phyloP scores from a whole-genome alignment of 108 stramenopile species.

The Cylindrotheca closterium region DNA sequence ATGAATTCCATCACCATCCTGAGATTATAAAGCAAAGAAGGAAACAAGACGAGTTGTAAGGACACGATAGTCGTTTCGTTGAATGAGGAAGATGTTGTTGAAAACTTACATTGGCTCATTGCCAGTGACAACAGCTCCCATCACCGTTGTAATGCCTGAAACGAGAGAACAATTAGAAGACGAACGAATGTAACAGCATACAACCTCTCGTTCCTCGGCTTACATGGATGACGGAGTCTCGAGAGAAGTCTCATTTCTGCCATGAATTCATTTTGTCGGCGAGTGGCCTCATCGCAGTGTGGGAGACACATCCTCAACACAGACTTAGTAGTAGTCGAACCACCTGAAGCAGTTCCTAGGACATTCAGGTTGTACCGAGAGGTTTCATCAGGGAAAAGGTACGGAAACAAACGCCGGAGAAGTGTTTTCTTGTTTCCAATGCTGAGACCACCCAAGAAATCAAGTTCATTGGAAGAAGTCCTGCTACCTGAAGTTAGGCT shows the following conservation, averaged over 20 bases:
- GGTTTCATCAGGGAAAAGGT: neutral
- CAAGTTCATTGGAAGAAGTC: neutral
- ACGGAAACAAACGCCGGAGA: neutral
- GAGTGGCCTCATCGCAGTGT: neutral
- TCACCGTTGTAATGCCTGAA: conserved; percentile 48
- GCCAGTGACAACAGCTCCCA: conserved; percentile 33
- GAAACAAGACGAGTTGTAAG: conserved; percentile 36
- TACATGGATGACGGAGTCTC: conserved; percentile 58
- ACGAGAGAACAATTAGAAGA: no score
- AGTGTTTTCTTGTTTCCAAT: neutral
- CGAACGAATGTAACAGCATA: no score
- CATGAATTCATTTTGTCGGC: conserved; percentile 34
- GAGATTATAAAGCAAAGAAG: no score
- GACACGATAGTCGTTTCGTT: conserved; percentile 15
- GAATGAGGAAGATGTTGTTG: conserved; percentile 44
- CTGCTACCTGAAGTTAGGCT: neutral
- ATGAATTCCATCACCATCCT: conserved; percentile 61
- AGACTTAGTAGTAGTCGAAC: neutral
- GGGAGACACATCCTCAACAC: neutral
- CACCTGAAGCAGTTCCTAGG: neutral
- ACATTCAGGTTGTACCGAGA: neutral
- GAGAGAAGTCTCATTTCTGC: conserved; percentile 56
- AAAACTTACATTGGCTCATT: conserved; percentile 51
- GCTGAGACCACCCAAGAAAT: conserved; percentile 6
- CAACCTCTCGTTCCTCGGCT: no score